A percentile compares a stretch with the other conserved stretches of the same genome.
phyloP scores from a whole-genome alignment of 1,284 basidiomycete genomes.

The Sphaerobolus stellatus region DNA sequence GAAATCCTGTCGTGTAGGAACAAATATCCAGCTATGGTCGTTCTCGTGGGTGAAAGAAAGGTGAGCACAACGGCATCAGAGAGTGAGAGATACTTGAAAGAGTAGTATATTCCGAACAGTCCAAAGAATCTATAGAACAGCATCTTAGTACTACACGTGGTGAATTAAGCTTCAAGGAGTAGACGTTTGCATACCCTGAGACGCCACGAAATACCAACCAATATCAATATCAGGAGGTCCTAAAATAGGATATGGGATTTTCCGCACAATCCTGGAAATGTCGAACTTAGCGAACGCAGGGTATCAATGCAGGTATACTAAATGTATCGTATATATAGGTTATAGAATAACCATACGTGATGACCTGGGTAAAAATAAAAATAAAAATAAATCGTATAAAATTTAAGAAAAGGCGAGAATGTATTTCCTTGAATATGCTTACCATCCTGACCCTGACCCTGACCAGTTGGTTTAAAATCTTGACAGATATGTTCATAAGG shows the following conservation, averaged over 20 bases:
- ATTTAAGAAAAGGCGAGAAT: too few species aligned
- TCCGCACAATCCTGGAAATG: slow-evolving; percentile 15
- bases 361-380: slow-evolving; percentile 32
- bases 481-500: slow-evolving; percentile 60
- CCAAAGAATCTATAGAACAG: slow-evolving; percentile 65
- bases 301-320: not conserved
- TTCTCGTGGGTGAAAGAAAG: slow-evolving; percentile 71
- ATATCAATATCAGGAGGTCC: slow-evolving; percentile 39
- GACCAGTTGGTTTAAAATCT: slow-evolving; percentile 58
- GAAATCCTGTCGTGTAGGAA: slow-evolving; percentile 68
- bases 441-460: slow-evolving; percentile 54
- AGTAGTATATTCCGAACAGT: slow-evolving; percentile 68
- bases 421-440: too few species aligned
- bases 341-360: slow-evolving; percentile 47
- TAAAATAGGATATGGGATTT: slow-evolving; percentile 39
- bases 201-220: slow-evolving; percentile 34
- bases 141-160: slow-evolving; percentile 35
- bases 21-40: slow-evolving; percentile 65
- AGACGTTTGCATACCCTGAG: slow-evolving; percentile 27
- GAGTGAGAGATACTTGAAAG: slow-evolving; percentile 65
- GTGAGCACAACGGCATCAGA: slow-evolving; percentile 77
- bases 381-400: too few species aligned
- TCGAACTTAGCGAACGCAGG: slow-evolving; percentile 1
- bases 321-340: slow-evolving; percentile 43
- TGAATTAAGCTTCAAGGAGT: slow-evolving; percentile 21